phyloP scores from a whole-genome alignment of 371 early-diverging fungal genomes.

The Mucor velutinosus region DNA sequence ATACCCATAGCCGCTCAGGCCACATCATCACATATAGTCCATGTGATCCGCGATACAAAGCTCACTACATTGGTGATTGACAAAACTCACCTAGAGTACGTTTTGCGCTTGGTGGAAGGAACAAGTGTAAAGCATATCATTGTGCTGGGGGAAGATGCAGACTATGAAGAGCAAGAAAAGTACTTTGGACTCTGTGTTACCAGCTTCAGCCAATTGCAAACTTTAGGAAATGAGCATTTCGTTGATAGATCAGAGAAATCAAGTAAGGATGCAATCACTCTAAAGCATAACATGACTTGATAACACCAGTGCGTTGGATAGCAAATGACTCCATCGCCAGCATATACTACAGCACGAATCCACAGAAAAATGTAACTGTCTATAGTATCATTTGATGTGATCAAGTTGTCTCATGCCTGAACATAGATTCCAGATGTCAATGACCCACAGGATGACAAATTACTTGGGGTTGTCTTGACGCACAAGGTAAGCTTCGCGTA shows the following conservation, averaged over 20 bases:
- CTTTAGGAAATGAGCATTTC: neutral
- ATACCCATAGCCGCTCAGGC: constrained; percentile 35
- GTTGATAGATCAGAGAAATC: neutral
- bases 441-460: constrained; percentile 1
- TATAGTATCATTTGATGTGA: neutral
- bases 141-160: constrained; percentile 10
- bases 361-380: constrained; percentile 7
- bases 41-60: constrained; percentile 19
- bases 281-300: neutral
- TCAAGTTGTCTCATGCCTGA: neutral
- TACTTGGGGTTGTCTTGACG: constrained; percentile 25
- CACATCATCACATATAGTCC: constrained; percentile 16
- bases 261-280: neutral
- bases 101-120: constrained; percentile 18
- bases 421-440: neutral
- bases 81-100: constrained; percentile 7
- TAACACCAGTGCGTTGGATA: neutral
- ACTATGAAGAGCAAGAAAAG: neutral
- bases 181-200: neutral
- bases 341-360: constrained; percentile 21
- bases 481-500: constrained; percentile 20
- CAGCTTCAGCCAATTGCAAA: neutral
- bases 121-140: constrained; percentile 25
- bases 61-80: constrained; percentile 26
- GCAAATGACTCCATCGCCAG: constrained; percentile 29